phyloP scores from a whole-genome alignment of 2,329 filamentous ascomycete genomes.

The Teratosphaeria destructans region DNA sequence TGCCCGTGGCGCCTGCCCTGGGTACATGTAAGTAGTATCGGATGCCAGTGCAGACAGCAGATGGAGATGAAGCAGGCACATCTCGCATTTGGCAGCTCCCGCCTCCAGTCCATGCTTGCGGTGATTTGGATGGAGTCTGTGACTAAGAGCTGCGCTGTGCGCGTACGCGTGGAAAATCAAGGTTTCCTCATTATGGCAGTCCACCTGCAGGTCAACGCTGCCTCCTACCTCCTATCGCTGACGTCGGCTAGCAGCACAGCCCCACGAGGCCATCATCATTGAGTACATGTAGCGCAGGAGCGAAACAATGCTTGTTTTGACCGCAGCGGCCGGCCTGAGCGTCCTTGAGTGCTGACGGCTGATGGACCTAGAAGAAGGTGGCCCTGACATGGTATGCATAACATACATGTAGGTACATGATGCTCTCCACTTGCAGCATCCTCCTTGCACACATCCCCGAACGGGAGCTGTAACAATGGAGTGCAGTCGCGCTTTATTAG shows the following conservation, averaged over 20 bases:
- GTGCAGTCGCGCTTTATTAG: too few relatives aligned
- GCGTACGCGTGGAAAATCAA: background rate
- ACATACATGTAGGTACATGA: too few relatives aligned
- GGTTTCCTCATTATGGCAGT: background rate
- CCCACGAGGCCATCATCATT: background rate
- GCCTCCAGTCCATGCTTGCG: background rate
- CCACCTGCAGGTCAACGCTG: too few relatives aligned
- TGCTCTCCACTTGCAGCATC: too few relatives aligned
- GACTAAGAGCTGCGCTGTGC: background rate
- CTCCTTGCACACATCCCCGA: too few relatives aligned
- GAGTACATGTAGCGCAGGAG: background rate
- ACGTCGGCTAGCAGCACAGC: background rate
- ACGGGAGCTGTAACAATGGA: too few relatives aligned
- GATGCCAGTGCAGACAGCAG: background rate
- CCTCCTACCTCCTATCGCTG: background rate
- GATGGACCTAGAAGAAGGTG: too few relatives aligned
- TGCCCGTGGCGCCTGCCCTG: background rate
- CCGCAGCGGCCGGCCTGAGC: background rate
- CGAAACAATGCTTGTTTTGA: background rate
- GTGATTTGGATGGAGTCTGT: background rate
- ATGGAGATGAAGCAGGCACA: background rate
- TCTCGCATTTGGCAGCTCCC: background rate
- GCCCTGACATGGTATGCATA: too few relatives aligned
- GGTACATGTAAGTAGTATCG: too few relatives aligned
- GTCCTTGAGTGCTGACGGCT: background rate